Evolutionary conservation across 1,284 basidiomycete genomes (phyloP), one percentile per base, ranked within the genome.

Genomic region (Termitomyces sp.): DNA sequence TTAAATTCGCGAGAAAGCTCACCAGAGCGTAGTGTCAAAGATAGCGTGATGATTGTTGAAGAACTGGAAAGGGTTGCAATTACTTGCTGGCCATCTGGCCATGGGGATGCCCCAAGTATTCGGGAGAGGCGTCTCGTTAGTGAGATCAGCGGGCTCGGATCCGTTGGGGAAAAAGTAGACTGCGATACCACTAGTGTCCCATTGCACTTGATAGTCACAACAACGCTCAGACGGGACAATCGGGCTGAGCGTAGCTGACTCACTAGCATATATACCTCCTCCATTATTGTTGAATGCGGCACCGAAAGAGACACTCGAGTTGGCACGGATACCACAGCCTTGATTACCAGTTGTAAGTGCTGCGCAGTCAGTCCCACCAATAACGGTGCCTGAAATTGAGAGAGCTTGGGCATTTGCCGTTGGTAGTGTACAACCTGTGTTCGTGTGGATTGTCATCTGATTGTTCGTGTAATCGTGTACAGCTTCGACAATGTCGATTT

Each of bases 401-500:
- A 88, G 76, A 28, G 70, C 59, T 33, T 66, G 66, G 5, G 80
- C 70, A 65, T 80, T 80, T 15, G 75, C 66, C 9, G 76, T 78
- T 50, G 86, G 60, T 28, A 90, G 70, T 5, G 72, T 76, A 68
- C 92, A 94, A 9, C 90, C 91, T 24, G 79, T 69, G 59, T 79
- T 78, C 7, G 89, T 90, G 65, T 92, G 90, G 49, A 93, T 77
- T 12, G 91, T 91, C 33, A 84, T 84, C 68, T 92, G 90, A 67
- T 92, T 89, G 61, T 83, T 79, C 30, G 82, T 87, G 66, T 89
- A 87, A 61, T 89, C 81, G 65, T 91, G 83, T 15, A 89, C 83
- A 19, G 85, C 89, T 71, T 94, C 93, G 26, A 93, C 75, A 56
- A 93, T 92, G 69, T 94, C 92, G 43, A 94, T 92, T 72, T 94